Evolutionary conservation across 768 basidiomycete species (phyloP).

Genomic region (Fistulinella prunicolor): DNA sequence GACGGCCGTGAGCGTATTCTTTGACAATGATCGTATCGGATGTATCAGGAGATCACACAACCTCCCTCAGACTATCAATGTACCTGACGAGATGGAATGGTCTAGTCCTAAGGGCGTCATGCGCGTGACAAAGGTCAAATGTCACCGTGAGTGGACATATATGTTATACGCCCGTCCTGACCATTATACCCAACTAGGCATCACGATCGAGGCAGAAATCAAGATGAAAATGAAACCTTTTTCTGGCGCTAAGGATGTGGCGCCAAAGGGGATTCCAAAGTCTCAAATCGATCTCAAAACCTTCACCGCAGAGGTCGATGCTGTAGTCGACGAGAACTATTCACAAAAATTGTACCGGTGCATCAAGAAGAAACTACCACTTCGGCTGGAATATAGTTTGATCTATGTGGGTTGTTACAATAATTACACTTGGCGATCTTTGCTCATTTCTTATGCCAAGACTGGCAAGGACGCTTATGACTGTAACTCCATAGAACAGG

Average conservation of each 20-base stretch:
- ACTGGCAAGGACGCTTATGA: conserved; percentile 83
- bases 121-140: conserved; percentile 46
- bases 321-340: conserved; percentile 63
- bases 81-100: conserved; percentile 53
- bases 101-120: conserved; percentile 60
- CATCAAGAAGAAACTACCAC: conserved; percentile 93
- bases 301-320: conserved; percentile 45
- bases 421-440: neutral
- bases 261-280: neutral
- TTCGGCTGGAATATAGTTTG: conserved; percentile 69
- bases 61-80: conserved; percentile 40
- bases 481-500: conserved; percentile 41
- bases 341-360: conserved; percentile 76
- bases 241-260: neutral
- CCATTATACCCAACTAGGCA: conserved; percentile 37
- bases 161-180: neutral
- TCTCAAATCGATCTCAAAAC: conserved; percentile 20
- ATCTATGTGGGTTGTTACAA: conserved; percentile 51
- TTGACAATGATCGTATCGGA: conserved; percentile 69
- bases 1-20: conserved; percentile 67
- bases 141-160: neutral
- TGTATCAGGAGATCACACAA: conserved; percentile 60
- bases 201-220: conserved; percentile 10
- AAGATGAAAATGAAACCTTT: conserved; percentile 21
- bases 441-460: conserved; percentile 34